A percentile compares a stretch with the other conserved stretches of the same genome.
These are phyloP conservation scores for Saturnispora dispora DNA, from an alignment of 805 yeast species.

Conservation along the genomic window DNA sequence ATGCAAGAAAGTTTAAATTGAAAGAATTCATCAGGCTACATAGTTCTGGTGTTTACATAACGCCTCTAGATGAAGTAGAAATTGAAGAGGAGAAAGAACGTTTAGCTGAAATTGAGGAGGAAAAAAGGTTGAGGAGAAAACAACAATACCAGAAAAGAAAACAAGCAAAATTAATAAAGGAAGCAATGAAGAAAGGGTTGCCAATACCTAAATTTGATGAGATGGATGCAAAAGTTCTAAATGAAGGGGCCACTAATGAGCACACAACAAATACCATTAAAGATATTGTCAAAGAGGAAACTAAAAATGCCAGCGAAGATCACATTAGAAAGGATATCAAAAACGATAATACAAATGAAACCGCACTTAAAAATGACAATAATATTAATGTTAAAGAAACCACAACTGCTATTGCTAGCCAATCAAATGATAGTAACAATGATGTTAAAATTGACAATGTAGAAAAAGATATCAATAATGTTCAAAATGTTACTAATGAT, in stretches of 20 bases:
- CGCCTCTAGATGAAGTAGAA: conserved; percentile 57
- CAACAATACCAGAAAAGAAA: conserved; percentile 12
- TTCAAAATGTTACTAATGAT: background rate
- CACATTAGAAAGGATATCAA: background rate
- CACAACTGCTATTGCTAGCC: background rate
- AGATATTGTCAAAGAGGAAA: background rate
- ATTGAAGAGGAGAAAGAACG: conserved; percentile 29
- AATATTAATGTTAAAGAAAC: background rate
- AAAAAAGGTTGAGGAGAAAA: conserved; percentile 32
- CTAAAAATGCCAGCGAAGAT: background rate
- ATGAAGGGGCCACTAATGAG: background rate
- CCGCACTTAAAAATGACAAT: background rate
- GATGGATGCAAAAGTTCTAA: background rate
- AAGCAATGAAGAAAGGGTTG: conserved; percentile 5
- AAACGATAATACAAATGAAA: background rate
- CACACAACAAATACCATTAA: background rate
- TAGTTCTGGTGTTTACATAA: conserved; percentile 40
- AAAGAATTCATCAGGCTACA: conserved; percentile 47
- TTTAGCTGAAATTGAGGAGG: conserved; percentile 27
- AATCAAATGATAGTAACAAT: too few species aligned
- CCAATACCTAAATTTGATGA: conserved; percentile 1
- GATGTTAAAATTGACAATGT: background rate
- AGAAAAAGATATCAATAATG: background rate
- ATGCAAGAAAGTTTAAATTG: conserved; percentile 55
- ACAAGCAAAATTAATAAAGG: conserved; percentile 11